Conservation (phyloP, 768 basidiomycete genomes). For the Coprinopsis strossmayeri region DNA sequence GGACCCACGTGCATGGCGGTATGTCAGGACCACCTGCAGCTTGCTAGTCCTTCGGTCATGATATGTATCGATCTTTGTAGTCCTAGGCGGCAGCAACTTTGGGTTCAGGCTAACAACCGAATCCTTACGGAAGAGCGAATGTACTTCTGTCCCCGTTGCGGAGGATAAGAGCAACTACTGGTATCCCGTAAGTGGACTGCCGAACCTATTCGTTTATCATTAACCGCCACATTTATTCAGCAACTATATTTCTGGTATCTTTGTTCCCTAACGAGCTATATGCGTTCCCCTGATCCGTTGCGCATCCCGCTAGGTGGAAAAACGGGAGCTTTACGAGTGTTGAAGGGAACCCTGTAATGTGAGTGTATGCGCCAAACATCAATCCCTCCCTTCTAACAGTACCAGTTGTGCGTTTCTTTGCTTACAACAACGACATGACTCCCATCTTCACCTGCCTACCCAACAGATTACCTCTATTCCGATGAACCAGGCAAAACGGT, state of each 20-base stretch:
- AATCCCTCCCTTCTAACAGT: neutral
- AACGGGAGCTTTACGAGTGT: conserved; percentile 32
- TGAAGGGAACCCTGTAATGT: conserved; percentile 31
- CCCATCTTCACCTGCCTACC: too few relatives aligned
- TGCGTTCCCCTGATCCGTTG: neutral
- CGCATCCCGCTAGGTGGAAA: conserved; percentile 20
- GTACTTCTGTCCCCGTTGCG: conserved; percentile 30
- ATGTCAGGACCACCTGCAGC: conserved; percentile 4
- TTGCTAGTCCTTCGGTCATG: neutral
- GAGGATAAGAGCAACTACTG: conserved; percentile 33
- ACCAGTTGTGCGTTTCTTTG: neutral
- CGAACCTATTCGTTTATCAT: too few relatives aligned
- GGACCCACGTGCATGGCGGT: conserved; percentile 29
- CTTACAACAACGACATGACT: neutral
- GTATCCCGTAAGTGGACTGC: conserved; percentile 15
- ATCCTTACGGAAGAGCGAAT: conserved; percentile 25
- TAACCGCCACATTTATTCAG: conserved; percentile 11
- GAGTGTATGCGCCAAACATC: conserved; percentile 2
- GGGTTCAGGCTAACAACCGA: conserved; percentile 22
- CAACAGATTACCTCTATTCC: conserved; percentile 29
- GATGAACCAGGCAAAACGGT: conserved; percentile 26
- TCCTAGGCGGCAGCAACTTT: conserved; percentile 34
- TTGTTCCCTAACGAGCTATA: neutral
- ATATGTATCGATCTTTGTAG: conserved; percentile 13
- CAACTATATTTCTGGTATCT: conserved; percentile 27